phyloP scores from a whole-genome alignment of 352 stramenopile species.

The Phytopythium mirpurense region DNA sequence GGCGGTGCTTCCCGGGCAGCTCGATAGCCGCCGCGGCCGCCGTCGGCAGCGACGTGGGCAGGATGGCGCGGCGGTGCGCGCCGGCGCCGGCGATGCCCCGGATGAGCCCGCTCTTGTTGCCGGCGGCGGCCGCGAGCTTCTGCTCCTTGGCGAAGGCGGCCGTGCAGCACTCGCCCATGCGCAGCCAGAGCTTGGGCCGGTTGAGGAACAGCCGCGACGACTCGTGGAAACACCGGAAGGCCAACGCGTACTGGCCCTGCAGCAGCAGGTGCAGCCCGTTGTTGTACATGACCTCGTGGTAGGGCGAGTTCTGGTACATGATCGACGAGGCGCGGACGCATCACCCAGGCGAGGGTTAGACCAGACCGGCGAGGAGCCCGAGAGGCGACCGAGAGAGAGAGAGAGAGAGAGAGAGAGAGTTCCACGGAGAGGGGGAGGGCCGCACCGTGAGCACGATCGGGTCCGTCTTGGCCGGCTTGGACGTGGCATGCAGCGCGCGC shows the following conservation, averaged over 20 bases:
- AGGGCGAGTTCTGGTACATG: slow-evolving; percentile 50
- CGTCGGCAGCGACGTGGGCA: slow-evolving; percentile 60
- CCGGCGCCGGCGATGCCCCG: slow-evolving; percentile 73
- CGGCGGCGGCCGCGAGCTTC: slow-evolving; percentile 39
- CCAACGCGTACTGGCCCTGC: slow-evolving; percentile 72
- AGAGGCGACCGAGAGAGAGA: not conserved
- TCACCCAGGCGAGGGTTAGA: too few species aligned
- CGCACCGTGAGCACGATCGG: slow-evolving; percentile 43
- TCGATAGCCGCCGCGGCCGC: slow-evolving; percentile 64
- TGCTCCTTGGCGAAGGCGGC: slow-evolving; percentile 73
- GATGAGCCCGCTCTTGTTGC: slow-evolving; percentile 83
- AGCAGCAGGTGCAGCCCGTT: slow-evolving; percentile 88
- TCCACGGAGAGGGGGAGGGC: not conserved
- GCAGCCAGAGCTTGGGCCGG: slow-evolving; percentile 89
- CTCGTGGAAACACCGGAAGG: slow-evolving; percentile 88
- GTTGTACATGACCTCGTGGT: slow-evolving; percentile 91
- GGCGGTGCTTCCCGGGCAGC: slow-evolving; percentile 52
- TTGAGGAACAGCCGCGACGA: slow-evolving; percentile 89
- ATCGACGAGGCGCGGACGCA: too few species aligned
- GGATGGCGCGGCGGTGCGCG: slow-evolving; percentile 75
- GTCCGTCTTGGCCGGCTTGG: slow-evolving; percentile 48
- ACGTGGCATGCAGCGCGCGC: slow-evolving; percentile 64
- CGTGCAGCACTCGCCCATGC: slow-evolving; percentile 90
- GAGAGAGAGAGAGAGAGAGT: not conserved
- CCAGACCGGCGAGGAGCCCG: too few species aligned